phyloP scores from a whole-genome alignment of 805 yeast genomes.

The Candida nanaspora region DNA sequence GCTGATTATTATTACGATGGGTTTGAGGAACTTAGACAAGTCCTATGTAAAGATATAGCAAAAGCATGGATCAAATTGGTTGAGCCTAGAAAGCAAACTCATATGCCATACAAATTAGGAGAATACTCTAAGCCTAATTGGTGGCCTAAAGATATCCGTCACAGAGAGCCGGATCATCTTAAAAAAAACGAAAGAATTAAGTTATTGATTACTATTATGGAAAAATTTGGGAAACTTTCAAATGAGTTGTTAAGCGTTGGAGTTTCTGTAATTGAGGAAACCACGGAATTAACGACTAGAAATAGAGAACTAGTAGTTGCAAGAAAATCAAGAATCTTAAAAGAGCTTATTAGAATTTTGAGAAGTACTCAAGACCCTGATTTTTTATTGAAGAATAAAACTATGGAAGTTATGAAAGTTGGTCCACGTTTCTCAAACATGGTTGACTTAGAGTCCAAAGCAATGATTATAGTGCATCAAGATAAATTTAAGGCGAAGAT shows the following conservation, averaged over 20 bases:
- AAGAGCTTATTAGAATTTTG: too few species aligned
- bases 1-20: conserved; percentile 20
- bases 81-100: conserved; percentile 62
- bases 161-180: conserved; percentile 70
- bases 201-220: conserved; percentile 36
- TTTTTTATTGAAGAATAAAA: too few species aligned
- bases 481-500: too few species aligned
- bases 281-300: background rate
- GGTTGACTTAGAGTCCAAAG: too few species aligned
- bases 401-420: too few species aligned
- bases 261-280: background rate
- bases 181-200: conserved; percentile 47
- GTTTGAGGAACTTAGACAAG: conserved; percentile 38
- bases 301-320: too few species aligned
- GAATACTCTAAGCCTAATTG: conserved; percentile 48
- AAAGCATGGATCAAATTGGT: conserved; percentile 60
- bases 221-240: conserved; percentile 11
- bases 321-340: too few species aligned
- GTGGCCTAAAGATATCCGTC: conserved; percentile 63
- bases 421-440: too few species aligned
- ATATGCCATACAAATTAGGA: conserved; percentile 53
- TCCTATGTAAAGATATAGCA: conserved; percentile 53
- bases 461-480: too few species aligned
- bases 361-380: too few species aligned
- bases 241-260: background rate